Evolutionary conservation across 2,329 filamentous ascomycete species (phyloP).

Genomic region (Fusarium sp.): DNA sequence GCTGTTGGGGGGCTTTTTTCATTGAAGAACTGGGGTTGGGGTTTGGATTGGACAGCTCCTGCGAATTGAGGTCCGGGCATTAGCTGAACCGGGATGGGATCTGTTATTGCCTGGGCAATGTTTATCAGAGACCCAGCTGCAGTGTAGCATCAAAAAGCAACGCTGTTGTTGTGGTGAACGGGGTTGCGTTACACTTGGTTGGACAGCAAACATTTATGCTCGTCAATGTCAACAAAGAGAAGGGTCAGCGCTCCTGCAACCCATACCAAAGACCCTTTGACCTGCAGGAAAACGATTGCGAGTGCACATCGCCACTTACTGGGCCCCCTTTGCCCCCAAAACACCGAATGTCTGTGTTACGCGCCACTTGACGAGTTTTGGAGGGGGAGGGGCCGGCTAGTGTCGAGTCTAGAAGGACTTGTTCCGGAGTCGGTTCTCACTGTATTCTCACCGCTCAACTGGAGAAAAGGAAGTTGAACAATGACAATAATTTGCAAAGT

Average conservation of each 20-base stretch:
- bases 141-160: slow-evolving; percentile 7
- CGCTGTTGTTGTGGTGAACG: slow-evolving; percentile 25
- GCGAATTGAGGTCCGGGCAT: neutral
- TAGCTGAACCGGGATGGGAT: neutral
- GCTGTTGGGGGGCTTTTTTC: neutral
- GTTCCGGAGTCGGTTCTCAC: neutral
- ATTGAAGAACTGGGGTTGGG: slow-evolving; percentile 1
- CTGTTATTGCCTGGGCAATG: neutral
- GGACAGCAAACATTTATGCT: neutral
- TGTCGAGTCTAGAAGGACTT: neutral
- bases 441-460: slow-evolving; percentile 23
- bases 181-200: neutral
- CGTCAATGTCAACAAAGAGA: neutral
- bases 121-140: neutral
- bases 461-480: neutral
- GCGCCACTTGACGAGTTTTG: slow-evolving; percentile 13
- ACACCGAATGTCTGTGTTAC: slow-evolving; percentile 20
- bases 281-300: neutral
- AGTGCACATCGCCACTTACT: slow-evolving; percentile 17
- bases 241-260: neutral
- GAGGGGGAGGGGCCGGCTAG: slow-evolving; percentile 23
- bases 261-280: neutral
- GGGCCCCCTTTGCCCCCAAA: slow-evolving; percentile 4
- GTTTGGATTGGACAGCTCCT: neutral
- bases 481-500: neutral